Evolutionary conservation across 73 alveolate species (phyloP), one percentile per base, ranked within the genome.

Genomic region (Tetrahymena borealis): DNA sequence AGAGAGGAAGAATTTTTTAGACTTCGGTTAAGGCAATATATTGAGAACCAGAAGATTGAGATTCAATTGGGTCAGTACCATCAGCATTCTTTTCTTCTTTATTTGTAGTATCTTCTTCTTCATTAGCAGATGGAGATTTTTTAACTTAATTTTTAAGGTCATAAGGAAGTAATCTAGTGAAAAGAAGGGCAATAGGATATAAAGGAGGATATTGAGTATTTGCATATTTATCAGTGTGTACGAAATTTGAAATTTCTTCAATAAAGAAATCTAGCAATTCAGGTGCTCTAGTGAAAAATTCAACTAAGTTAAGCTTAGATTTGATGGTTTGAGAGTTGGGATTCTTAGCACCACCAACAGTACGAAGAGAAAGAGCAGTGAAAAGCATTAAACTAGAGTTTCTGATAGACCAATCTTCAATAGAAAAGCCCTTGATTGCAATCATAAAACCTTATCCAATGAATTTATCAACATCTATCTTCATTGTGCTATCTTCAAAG

Each of bases 361-460:
- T 79, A 38, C 93, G 90, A 18, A 90, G 39, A 33, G 95, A 79
- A 37, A 93, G 91, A 13, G 93, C 95, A 39, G 91, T 78, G 91
- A 93, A 93, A 32, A 93, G 39, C 95, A 93, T 93, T 28, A 93
- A 43, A 24, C 93, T 79, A 1, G 95, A 93, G 91, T 93, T 93
- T 40, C 95, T 93, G 4, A 93, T 92, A 93, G 93, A 78, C 95
- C 95, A 93, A 93, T 93, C 95, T 41, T 93, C 95, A 93, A 39
- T 79, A 13, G 90, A 39, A 40, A 93, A 93, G 3, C 95, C 95
- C 28, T 93, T 92, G 12, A 93, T 93, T 3, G 95, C 93, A 16
- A 90, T 38, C 93, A 93, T 93, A 40, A 78, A 93, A 1, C 93
- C 93, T 41, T 93, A 33, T 11, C 91, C 33, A 16, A 93, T 93